These are phyloP conservation scores for Hypoxylon subgilvum DNA, from an alignment of 495 filamentous ascomycete genomes.

Conservation along the genomic window DNA sequence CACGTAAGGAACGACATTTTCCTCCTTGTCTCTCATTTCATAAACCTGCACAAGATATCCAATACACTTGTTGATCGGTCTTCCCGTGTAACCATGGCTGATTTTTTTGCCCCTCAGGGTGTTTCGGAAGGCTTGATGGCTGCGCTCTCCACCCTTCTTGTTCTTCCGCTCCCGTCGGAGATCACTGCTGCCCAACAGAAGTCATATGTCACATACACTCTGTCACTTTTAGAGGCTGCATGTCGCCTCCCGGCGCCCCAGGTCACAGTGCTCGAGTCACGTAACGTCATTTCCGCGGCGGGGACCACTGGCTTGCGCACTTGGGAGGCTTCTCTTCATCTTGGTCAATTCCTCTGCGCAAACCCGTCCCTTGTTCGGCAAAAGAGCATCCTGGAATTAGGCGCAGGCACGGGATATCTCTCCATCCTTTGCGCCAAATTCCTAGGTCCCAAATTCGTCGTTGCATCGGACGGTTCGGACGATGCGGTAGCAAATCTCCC, in stretches of 20 bases:
- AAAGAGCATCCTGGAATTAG: conserved; percentile 80
- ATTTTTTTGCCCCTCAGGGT: conserved; percentile 58
- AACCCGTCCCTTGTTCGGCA: conserved; percentile 51
- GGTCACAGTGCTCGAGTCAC: conserved; percentile 72
- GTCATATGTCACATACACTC: conserved; percentile 75
- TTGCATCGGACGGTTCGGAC: conserved; percentile 82
- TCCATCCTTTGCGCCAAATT: conserved; percentile 80
- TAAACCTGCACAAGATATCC: too few species aligned
- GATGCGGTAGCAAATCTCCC: conserved; percentile 72
- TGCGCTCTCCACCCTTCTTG: conserved; percentile 64
- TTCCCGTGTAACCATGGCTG: conserved; percentile 35
- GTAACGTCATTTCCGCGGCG: conserved; percentile 70
- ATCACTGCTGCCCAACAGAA: conserved; percentile 71
- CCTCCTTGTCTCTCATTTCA: neutral
- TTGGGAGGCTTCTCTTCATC: conserved; percentile 91
- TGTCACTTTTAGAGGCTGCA: conserved; percentile 42
- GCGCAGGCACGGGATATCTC: conserved; percentile 86
- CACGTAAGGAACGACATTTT: conserved; percentile 68
- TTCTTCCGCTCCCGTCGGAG: conserved; percentile 64
- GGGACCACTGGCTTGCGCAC: conserved; percentile 89
- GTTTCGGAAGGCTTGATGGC: conserved; percentile 75
- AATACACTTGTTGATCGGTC: neutral
- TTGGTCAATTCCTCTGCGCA: conserved; percentile 71
- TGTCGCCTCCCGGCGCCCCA: neutral
- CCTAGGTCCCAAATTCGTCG: conserved; percentile 65